A percentile compares a stretch with the other conserved stretches of the same genome.
Conservation (phyloP, 1,139 yeast genomes). For the Diutina siamensis region DNA sequence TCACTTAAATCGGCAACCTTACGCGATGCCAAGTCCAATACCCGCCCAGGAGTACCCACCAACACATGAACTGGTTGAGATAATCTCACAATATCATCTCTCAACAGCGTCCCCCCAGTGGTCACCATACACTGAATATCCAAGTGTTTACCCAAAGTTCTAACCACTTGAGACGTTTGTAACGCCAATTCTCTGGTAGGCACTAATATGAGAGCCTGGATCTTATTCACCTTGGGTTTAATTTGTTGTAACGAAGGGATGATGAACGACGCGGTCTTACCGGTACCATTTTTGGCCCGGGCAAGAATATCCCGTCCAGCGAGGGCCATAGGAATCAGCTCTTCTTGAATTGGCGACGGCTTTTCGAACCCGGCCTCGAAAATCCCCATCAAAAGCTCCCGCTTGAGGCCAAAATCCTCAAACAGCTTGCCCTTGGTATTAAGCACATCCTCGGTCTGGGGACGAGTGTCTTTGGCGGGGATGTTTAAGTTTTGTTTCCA, state of each 20-base stretch:
- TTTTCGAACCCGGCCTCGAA: conserved; percentile 98
- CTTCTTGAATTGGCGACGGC: conserved; percentile 98
- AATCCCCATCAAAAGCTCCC: conserved; percentile 95
- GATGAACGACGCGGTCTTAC: conserved; percentile 93
- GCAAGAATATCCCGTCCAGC: conserved; percentile 96
- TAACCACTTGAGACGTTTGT: conserved; percentile 93
- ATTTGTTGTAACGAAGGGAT: conserved; percentile 78
- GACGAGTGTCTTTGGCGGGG: conserved; percentile 80
- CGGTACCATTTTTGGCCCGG: conserved; percentile 97
- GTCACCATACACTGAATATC: conserved; percentile 94
- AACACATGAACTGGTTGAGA: conserved; percentile 85
- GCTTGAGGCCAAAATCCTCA: conserved; percentile 83
- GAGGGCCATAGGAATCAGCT: conserved; percentile 89
- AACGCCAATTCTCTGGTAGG: conserved; percentile 96
- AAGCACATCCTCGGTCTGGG: conserved; percentile 93
- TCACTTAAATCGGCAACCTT: conserved; percentile 76
- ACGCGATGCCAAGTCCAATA: conserved; percentile 86
- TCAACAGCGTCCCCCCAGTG: conserved; percentile 93
- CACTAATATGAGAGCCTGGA: conserved; percentile 80
- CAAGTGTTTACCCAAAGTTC: conserved; percentile 92
- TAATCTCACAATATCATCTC: conserved; percentile 89
- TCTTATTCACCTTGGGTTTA: conserved; percentile 73
- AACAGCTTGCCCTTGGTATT: conserved; percentile 84
- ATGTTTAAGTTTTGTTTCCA: conserved; percentile 73
- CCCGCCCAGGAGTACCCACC: conserved; percentile 96